Percentiles rank a stretch among this genome's conserved stretches.
Evolutionary conservation across 208 protist species (phyloP).

Genomic region (Acanthamoeba rhysodes): DNA sequence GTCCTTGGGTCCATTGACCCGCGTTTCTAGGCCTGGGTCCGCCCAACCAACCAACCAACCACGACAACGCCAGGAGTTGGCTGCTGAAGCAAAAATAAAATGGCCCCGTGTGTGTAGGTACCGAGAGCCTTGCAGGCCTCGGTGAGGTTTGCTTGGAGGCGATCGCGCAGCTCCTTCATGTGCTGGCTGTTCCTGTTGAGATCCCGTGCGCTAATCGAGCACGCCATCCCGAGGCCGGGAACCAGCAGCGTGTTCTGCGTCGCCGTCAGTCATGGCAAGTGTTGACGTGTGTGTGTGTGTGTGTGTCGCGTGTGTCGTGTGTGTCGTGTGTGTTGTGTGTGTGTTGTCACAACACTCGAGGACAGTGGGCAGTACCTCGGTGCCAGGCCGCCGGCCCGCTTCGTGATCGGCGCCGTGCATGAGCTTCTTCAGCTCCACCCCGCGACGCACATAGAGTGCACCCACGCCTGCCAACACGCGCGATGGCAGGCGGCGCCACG

Average conservation of each 20-base stretch:
- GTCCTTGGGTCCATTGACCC: slow-evolving; percentile 38
- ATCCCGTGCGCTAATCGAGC: not conserved
- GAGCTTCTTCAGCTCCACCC: slow-evolving; percentile 13
- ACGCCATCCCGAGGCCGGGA: slow-evolving; percentile 47
- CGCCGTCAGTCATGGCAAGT: not conserved
- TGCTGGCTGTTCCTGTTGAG: slow-evolving; percentile 2
- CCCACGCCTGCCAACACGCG: slow-evolving; percentile 32
- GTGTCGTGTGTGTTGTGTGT: too few relatives aligned
- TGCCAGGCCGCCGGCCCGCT: slow-evolving; percentile 37
- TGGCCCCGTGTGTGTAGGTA: not conserved
- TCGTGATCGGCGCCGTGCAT: slow-evolving; percentile 73
- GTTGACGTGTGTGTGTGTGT: too few relatives aligned
- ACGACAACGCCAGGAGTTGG: too few relatives aligned
- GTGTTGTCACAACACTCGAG: too few relatives aligned
- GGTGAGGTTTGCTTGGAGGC: not conserved
- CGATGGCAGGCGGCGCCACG: too few relatives aligned
- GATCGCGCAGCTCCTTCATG: slow-evolving; percentile 64
- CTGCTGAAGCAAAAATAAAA: too few relatives aligned
- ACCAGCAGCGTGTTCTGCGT: slow-evolving; percentile 39
- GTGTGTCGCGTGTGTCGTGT: too few relatives aligned
- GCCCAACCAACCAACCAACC: too few relatives aligned
- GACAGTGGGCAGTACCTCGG: not conserved
- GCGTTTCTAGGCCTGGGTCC: not conserved
- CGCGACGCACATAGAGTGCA: slow-evolving; percentile 43
- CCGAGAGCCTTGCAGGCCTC: slow-evolving; percentile 21